Evolutionary conservation across 73 alveolate genomes (phyloP).

Genomic region (Paramecium biaurelia): DNA sequence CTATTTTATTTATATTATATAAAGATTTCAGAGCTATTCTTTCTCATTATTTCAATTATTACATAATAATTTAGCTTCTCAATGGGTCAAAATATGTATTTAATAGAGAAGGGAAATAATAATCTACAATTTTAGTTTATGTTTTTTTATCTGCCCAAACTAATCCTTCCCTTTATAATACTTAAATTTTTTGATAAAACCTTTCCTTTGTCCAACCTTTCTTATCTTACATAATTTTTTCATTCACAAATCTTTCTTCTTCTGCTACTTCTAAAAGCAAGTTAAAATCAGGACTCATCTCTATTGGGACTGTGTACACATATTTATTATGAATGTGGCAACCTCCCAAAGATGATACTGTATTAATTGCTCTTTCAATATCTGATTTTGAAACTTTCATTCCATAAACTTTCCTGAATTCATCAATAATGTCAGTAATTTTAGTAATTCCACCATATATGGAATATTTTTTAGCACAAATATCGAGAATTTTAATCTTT

Average conservation of each 20-base stretch:
- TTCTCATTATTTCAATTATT: background rate
- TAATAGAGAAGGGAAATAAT: conserved; percentile 54
- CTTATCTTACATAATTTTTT: background rate
- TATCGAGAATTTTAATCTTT: conserved; percentile 55
- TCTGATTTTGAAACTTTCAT: background rate
- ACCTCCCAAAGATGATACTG: conserved; percentile 54
- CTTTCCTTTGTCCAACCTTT: conserved; percentile 57
- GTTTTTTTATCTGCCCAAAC: conserved; percentile 66
- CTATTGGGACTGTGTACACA: conserved; percentile 51
- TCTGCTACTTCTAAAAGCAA: conserved; percentile 58
- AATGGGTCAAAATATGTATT: conserved; percentile 37
- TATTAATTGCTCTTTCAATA: conserved; percentile 53
- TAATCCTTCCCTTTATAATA: conserved; percentile 55
- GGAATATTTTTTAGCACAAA: conserved; percentile 46
- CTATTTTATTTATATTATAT: too few relatives aligned
- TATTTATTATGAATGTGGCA: conserved; percentile 26
- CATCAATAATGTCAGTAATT: conserved; percentile 21
- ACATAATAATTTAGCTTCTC: background rate
- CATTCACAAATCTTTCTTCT: conserved; percentile 50
- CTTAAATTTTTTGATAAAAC: conserved; percentile 32
- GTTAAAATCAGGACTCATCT: conserved; percentile 56
- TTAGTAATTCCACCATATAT: conserved; percentile 57
- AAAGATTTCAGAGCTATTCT: background rate
- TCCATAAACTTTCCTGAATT: conserved; percentile 38
- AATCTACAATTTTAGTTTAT: background rate